Percentiles rank a stretch among this genome's conserved stretches.
phyloP scores from a whole-genome alignment of 768 basidiomycete species.

The Austroboletus eburneus region DNA sequence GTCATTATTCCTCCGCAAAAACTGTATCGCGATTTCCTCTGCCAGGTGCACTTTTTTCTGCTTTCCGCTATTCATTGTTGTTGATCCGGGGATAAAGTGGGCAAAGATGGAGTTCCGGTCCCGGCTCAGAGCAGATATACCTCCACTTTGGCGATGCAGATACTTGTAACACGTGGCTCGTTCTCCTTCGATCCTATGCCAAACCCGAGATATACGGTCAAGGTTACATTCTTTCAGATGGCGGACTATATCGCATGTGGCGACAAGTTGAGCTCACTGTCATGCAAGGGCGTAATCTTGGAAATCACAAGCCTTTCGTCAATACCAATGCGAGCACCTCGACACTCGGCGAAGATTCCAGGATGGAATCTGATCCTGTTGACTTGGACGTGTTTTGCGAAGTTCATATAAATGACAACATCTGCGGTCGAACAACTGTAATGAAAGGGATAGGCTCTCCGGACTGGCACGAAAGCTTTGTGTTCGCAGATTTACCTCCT shows the following conservation, averaged over 20 bases:
- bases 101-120: conserved; percentile 54
- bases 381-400: conserved; percentile 78
- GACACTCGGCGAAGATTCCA: conserved; percentile 31
- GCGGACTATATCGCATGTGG: conserved; percentile 86
- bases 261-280: conserved; percentile 72
- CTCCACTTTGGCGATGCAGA: conserved; percentile 67
- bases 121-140: conserved; percentile 63
- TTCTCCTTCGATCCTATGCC: conserved; percentile 77
- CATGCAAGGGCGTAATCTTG: conserved; percentile 71
- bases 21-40: conserved; percentile 70
- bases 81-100: conserved; percentile 36
- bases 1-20: conserved; percentile 72
- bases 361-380: conserved; percentile 44
- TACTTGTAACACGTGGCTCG: conserved; percentile 68
- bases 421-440: conserved; percentile 71
- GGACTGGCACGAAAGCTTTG: conserved; percentile 82
- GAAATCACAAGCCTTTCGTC: conserved; percentile 40
- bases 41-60: conserved; percentile 40
- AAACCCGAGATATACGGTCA: conserved; percentile 75
- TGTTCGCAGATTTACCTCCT: conserved; percentile 71
- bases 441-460: conserved; percentile 63
- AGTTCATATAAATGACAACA: conserved; percentile 60
- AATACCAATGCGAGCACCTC: conserved; percentile 22
- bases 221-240: conserved; percentile 49
- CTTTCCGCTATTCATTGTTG: conserved; percentile 3